Base-by-base conservation (phyloP, 768 basidiomycete genomes). In the Lentinus brumalis region DNA sequence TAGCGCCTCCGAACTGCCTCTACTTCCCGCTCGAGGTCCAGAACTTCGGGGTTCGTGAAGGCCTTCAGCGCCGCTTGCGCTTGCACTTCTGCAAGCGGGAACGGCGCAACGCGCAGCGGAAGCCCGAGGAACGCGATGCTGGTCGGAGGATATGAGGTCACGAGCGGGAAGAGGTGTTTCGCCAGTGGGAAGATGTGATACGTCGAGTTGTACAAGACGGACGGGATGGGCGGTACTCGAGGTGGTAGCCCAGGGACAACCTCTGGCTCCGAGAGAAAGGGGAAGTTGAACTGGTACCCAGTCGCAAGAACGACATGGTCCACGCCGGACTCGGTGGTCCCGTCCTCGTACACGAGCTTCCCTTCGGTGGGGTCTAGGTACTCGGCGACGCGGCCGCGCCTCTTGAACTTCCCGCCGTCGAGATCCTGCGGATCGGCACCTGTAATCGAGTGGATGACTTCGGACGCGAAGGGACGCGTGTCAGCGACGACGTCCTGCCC, bases 61-160 rank as follows among this genome's bases (percentile, higher is more conserved):
- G 81, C 83, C 29, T 78, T 77, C 26, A 86, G 71, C 10, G 83
- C 79, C 1, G 85, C 87, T 0, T 81, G 83, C 0, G 87, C 87
- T 73, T 96, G 94, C 0, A 83, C 84, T 72, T 97, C 92, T 52
- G 87, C 78, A 0, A 94, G 68, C 0, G 92, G 93, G 61, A 96
- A 82, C 3, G 94, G 94, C 0, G 81, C 81, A 31, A 92, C 84
- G 18, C 77, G 75, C 18, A 78, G 69, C 1, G 78, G 78, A 7
- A 92, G 80, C 3, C 89, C 84, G 51, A 89, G 76, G 71, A 94
- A 91, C 6, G 84, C 88, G 46, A 92, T 69, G 7, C 81, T 81
- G 0, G 78, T 70, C 2, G 79, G 77, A 1, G 79, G 86, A 69
- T 76, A 81, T 46, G 78, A 79, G 1, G 39, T 50, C 15, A 59